Conservation (phyloP, 371 early-diverging fungal genomes). For the Smittium mucronatum region DNA sequence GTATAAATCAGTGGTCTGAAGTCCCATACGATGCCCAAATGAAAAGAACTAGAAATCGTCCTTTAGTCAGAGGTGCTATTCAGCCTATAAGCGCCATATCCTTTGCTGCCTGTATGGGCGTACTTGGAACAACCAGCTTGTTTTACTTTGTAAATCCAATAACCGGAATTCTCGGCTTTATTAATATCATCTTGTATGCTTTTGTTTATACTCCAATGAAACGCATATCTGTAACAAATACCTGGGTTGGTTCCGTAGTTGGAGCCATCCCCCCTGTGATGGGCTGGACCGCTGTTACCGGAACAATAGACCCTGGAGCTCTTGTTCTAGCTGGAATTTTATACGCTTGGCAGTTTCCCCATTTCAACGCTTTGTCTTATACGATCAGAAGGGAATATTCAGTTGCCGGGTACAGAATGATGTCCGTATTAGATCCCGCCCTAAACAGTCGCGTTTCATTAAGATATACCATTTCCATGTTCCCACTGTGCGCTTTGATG, state of each 20-base stretch:
- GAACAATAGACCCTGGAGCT: conserved; percentile 60
- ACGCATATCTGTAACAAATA: conserved; percentile 81
- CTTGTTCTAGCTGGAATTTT: conserved; percentile 66
- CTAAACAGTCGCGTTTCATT: too few relatives aligned
- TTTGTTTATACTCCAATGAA: conserved; percentile 89
- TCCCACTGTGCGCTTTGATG: too few relatives aligned
- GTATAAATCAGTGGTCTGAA: conserved; percentile 93
- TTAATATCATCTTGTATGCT: conserved; percentile 81
- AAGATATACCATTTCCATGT: too few relatives aligned
- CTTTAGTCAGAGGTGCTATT: conserved; percentile 68
- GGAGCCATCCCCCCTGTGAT: conserved; percentile 97
- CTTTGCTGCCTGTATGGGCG: conserved; percentile 59
- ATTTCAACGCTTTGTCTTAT: conserved; percentile 89
- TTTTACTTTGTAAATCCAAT: conserved; percentile 69
- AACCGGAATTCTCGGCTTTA: conserved; percentile 61
- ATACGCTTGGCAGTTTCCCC: conserved; percentile 97
- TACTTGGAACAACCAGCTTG: conserved; percentile 53
- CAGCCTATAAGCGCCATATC: conserved; percentile 74
- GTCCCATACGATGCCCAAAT: conserved; percentile 94
- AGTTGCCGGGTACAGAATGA: conserved; percentile 96
- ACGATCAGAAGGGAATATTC: conserved; percentile 86
- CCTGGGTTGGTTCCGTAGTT: conserved; percentile 91
- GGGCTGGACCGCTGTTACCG: conserved; percentile 87
- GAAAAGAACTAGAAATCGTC: conserved; percentile 80
- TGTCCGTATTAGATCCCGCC: too few relatives aligned